Base-by-base conservation (phyloP, 495 filamentous ascomycete genomes). In the Bathelium albidoporum region DNA sequence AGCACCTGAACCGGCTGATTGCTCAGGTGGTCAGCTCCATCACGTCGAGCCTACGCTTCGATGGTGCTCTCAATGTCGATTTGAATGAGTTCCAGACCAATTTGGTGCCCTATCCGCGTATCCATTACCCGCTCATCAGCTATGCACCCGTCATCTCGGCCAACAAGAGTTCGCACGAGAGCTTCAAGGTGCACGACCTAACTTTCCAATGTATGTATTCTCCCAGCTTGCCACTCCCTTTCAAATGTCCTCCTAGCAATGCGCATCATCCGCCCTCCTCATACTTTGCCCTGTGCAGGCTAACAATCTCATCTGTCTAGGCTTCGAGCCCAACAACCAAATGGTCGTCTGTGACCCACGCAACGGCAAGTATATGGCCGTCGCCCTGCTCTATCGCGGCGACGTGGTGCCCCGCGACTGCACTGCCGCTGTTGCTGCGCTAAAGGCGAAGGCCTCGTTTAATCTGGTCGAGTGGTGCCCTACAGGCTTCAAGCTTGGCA, bases 41-140 rank as follows among this genome's bases (percentile, higher is more conserved):
- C 77, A 95, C 90, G 62, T 89, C 89, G 60, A 92, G 88, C 70
- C 84, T 95, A 60, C 87, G 90, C 58, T 95, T 95, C 71, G 90
- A 95, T 67, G 90, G 90, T 72, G 89, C 89, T 32, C 85, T 95
- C 68, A 95, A 95, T 70, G 90, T 95, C 73, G 90, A 95, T 75
- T 76, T 95, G 75, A 91, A 89, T 77, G 90, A 95, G 75, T 95
- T 95, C 83, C 90, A 95, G 81, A 95, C 90, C 69, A 95, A 95
- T 79, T 73, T 95, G 79, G 90, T 95, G 36, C 90, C 90, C 5
- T 95, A 90, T 74, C 90, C 90, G 16, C 87, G 90, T 76, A 94
- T 95, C 71, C 90, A 95, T 76, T 95, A 92, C 77, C 90, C 90
- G 62, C 75, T 95, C 62, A 92, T 95, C 80, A 88, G 85, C 68